Base-by-base conservation (phyloP, 202 grass and related monocot species). In the Panicum hallii region DNA sequence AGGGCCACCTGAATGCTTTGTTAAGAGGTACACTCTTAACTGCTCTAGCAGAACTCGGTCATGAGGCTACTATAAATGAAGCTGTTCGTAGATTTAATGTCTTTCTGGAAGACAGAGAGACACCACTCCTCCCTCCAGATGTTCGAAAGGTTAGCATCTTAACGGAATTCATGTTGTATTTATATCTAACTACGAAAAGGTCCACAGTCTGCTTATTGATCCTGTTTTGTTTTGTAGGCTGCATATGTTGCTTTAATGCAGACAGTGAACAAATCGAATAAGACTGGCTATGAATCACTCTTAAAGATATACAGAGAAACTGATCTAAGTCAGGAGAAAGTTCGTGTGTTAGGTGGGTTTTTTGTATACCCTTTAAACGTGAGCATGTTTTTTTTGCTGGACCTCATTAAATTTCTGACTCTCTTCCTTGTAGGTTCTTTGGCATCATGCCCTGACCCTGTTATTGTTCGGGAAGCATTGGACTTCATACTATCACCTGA, bases 251-350 rank as follows among this genome's bases (percentile, higher is more conserved):
- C 95, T 86, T 52, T 92, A 58, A 95, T 98, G 95, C 87, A 90
- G 71, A 98, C 85, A 47, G 84, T 88, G 40, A 93, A 86, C 82
- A 92, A 86, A 85, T 87, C 91, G 5, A 87, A 95, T 74, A 93
- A 86, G 76, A 50, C 68, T 84, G 93, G 95, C 38, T 95, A 95
- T 82, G 91, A 93, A 90, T 93, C 91, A 60, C 95, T 98, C 17
- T 77, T 95, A 74, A 95, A 67, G 86, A 80, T 95, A 76, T 98
- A 95, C 36, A 91, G 89, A 82, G 95, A 98, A 86, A 90, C 85
- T 84, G 96, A 99, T 90, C 86, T 99, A 43, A 92, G 91, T 81
- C 96, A 99, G 90, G 96, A 99, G 84, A 99, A 99, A 95, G 89
- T 90, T 72, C 91, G 91, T 44, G 85, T 99, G 43, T 88, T 99